Conservation (phyloP, 176 grass and related monocot species). For the Aegilops speltoides region DNA sequence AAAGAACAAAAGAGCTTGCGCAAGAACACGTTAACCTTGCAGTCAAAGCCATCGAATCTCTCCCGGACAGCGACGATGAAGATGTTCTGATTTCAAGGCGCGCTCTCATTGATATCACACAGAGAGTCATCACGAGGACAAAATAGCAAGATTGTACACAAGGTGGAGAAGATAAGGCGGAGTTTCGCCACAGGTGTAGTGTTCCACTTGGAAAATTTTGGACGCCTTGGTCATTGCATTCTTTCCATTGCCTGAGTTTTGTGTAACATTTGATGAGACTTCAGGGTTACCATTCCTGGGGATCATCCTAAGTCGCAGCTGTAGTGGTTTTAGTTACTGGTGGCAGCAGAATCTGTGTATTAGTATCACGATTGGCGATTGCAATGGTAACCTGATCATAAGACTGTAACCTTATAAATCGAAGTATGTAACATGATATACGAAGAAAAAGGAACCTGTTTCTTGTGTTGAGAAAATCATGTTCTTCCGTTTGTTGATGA, state of each 20-base stretch:
- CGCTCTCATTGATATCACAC: conserved; percentile 70
- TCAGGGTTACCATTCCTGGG: conserved; percentile 16
- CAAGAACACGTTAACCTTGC: conserved; percentile 55
- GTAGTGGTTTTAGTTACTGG: conserved; percentile 20
- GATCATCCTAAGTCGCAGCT: neutral
- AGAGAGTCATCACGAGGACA: conserved; percentile 72
- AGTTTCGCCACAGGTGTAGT: conserved; percentile 3
- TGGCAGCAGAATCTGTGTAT: conserved; percentile 26
- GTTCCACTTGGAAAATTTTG: conserved; percentile 43
- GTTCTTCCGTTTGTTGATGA: neutral
- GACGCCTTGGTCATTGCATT: conserved; percentile 41
- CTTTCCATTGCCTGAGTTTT: conserved; percentile 40
- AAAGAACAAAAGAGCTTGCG: conserved; percentile 71
- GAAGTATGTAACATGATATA: conserved; percentile 6
- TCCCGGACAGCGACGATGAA: conserved; percentile 77
- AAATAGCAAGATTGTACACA: conserved; percentile 45
- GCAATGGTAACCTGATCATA: conserved; percentile 21
- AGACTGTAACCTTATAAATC: conserved; percentile 30
- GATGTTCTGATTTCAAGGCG: conserved; percentile 73
- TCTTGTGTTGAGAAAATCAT: neutral
- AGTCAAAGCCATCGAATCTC: conserved; percentile 70
- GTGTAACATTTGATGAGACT: conserved; percentile 25
- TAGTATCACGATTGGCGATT: conserved; percentile 10
- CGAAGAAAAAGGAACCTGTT: neutral
- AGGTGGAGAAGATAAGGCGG: conserved; percentile 14